A percentile compares a stretch with the other conserved stretches of the same genome.
phyloP scores from a whole-genome alignment of 495 filamentous ascomycete genomes.

The Podospora didyma region DNA sequence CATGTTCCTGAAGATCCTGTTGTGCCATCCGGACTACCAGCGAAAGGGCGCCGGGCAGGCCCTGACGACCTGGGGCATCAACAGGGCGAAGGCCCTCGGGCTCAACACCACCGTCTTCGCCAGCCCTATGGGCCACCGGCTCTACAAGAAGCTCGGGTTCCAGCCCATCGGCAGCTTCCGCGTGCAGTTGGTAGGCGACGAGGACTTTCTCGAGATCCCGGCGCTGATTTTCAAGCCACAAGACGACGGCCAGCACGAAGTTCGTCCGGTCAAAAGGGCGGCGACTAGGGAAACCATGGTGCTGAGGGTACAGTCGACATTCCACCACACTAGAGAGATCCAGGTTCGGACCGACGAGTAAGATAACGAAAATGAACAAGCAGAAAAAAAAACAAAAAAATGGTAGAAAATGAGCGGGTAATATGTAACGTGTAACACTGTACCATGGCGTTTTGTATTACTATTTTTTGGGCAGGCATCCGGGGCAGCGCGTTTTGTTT shows the following conservation, averaged over 20 bases:
- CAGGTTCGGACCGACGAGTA: no score
- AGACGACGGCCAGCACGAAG: background rate
- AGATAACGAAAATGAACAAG: no score
- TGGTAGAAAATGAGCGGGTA: no score
- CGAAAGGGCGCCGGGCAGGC: conserved; percentile 46
- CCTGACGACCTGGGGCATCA: conserved; percentile 49
- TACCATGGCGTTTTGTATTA: no score
- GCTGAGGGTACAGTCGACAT: no score
- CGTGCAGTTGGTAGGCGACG: conserved; percentile 24
- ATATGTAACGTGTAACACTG: no score
- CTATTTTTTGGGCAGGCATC: no score
- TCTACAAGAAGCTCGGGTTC: conserved; percentile 29
- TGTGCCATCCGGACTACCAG: conserved; percentile 46
- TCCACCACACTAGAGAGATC: no score
- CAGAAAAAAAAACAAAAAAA: no score
- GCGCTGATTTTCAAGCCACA: conserved; percentile 14
- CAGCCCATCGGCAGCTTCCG: conserved; percentile 21
- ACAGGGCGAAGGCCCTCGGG: conserved; percentile 13
- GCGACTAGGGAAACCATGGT: no score
- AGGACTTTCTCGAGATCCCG: conserved; percentile 23
- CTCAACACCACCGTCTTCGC: conserved; percentile 25
- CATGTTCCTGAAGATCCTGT: conserved; percentile 45
- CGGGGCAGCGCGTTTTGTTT: no score
- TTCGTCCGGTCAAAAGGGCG: no score
- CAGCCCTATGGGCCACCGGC: conserved; percentile 21